Evolutionary conservation across 495 filamentous ascomycete genomes (phyloP).

Genomic region (Hamigera avellanea): DNA sequence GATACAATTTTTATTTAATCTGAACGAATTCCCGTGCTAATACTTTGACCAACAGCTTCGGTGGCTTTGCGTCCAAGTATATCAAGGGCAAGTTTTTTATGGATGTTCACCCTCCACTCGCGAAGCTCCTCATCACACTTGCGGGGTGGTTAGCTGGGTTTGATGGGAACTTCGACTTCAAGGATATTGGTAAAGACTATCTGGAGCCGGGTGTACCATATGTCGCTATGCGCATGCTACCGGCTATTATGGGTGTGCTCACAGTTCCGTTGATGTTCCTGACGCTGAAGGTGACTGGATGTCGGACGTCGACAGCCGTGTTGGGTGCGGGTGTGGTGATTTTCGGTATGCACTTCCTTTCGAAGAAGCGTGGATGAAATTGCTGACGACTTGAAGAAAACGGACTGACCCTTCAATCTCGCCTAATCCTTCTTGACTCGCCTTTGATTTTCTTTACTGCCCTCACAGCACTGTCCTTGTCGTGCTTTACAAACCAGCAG

Average conservation of each 20-base stretch:
- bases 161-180: slow-evolving; percentile 93
- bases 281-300: slow-evolving; percentile 83
- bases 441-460: slow-evolving; percentile 90
- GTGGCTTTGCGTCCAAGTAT: slow-evolving; percentile 95
- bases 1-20: slow-evolving; percentile 4
- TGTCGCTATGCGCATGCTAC: slow-evolving; percentile 92
- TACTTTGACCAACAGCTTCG: slow-evolving; percentile 51
- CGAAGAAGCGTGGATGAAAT: neutral
- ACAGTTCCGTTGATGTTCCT: slow-evolving; percentile 88
- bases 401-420: slow-evolving; percentile 85
- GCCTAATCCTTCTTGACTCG: slow-evolving; percentile 90
- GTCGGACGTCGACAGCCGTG: slow-evolving; percentile 68
- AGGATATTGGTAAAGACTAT: slow-evolving; percentile 99
- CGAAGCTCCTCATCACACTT: slow-evolving; percentile 89
- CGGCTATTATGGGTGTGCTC: slow-evolving; percentile 75
- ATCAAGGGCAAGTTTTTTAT: slow-evolving; percentile 99
- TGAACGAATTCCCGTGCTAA: slow-evolving; percentile 4
- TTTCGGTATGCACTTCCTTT: slow-evolving; percentile 52
- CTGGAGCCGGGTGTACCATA: slow-evolving; percentile 90
- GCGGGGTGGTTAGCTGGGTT: slow-evolving; percentile 94
- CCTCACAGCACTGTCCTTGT: slow-evolving; percentile 82
- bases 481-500: slow-evolving; percentile 91
- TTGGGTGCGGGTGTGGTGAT: slow-evolving; percentile 78
- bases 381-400: slow-evolving; percentile 53
- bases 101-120: slow-evolving; percentile 97